Base-by-base conservation (phyloP, 2,329 filamentous ascomycete genomes). In the Fusarium multiceps region DNA sequence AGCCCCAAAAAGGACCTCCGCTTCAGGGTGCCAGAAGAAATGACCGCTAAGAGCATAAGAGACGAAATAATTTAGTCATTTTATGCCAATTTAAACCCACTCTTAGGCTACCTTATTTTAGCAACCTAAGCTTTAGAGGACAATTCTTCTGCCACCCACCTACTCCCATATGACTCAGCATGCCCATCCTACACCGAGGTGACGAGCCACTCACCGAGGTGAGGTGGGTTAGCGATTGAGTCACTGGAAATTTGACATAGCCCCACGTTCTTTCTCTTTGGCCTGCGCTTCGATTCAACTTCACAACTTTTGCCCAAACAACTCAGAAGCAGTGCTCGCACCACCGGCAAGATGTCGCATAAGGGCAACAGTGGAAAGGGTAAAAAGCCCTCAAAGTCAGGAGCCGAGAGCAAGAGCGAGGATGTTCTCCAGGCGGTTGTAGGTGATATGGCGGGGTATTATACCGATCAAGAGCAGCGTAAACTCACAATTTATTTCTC, bases 401-500 rank as follows among this genome's bases (percentile, higher is more conserved):
- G 82, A 71, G 80, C 84, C 48, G 87, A 89, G 74, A 81, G 78
- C 76, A 88, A 88, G 77, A 81, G 83, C 73, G 87, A 89, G 72
- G 86, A 89, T 77, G 83, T 85, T 65, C 80, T 89, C 58, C 87
- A 89, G 79, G 85, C 85, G 30, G 85, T 87, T 69, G 85, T 86
- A 78, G 68, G 84, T 83, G 59, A 50, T 46, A 73, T 75, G 68
- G 73, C 76, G 74, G 75, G 76, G 73, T 74, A 75, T 55, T 46
- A 32, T 59, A 50, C 50, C 47, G 48, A 43, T 46, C 32, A 30
- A 66, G 47, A 43, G 59, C 67, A 30, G 50, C 66, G 55, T 60
- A 63, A 72, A 69, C 73, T 74, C 58, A 76, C 55, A 32, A 41
- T 51, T 16, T 55, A 41, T 55, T 56, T 59, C 27, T n/a, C 46